Percentiles rank a stretch among this genome's conserved stretches.
Conservation (phyloP, 73 alveolate genomes). For the Paramecium sexaurelia region DNA sequence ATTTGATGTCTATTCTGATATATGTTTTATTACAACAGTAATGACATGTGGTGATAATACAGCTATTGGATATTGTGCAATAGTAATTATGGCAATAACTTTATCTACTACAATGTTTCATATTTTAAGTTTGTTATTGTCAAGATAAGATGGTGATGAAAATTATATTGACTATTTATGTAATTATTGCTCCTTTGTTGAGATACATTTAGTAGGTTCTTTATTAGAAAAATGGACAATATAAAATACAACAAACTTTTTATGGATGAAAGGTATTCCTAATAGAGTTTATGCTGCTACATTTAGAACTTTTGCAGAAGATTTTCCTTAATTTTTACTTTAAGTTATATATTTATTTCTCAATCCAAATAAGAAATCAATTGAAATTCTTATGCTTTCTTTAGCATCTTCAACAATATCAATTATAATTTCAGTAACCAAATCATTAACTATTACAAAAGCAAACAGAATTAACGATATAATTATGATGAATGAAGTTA, state of each 20-base stretch:
- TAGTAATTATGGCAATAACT: background rate
- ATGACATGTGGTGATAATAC: conserved; percentile 2
- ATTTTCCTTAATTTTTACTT: conserved; percentile 41
- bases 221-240: conserved; percentile 57
- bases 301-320: conserved; percentile 54
- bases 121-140: background rate
- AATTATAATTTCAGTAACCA: conserved; percentile 10
- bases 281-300: conserved; percentile 57
- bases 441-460: conserved; percentile 45
- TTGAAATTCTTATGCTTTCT: background rate
- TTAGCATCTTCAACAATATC: conserved; percentile 34
- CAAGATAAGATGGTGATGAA: conserved; percentile 43
- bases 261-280: conserved; percentile 43
- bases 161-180: conserved; percentile 49
- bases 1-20: conserved; percentile 47
- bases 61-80: background rate
- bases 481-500: conserved; percentile 49
- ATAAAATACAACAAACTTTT: conserved; percentile 37
- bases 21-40: conserved; percentile 51
- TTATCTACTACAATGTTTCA: background rate
- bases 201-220: conserved; percentile 41
- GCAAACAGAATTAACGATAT: conserved; percentile 46
- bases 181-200: conserved; percentile 52
- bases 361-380: conserved; percentile 28
- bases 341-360: conserved; percentile 1